Evolutionary conservation across 148 eudicot species (phyloP), one percentile per base, ranked within the genome.

Genomic region (Camellia japonica): DNA sequence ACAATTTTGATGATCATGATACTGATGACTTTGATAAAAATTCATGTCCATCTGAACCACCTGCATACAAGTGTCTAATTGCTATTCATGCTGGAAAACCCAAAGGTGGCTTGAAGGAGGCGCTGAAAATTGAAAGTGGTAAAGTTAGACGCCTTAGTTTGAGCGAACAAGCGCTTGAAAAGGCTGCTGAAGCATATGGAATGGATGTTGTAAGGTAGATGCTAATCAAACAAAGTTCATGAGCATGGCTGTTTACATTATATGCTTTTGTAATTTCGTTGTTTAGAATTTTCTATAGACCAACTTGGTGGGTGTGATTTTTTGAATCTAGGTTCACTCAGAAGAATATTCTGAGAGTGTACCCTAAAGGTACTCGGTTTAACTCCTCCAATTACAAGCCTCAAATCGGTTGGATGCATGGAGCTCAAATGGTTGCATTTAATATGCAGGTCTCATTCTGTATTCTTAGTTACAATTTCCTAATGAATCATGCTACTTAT

Each of bases 371-470:
- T 75, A 90, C 94, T 51, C 86, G 98, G 76, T 80, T 94, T 78
- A 86, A 85, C 82, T 94, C 98, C 71, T 91, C 94, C 15, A 92
- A 94, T 80, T 94, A 94, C 83, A 91, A 92, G 75, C 98, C 98
- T 15, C 78, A 88, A 56, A 74, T 84, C 19, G 94, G 98, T 23
- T 94, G 98, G 98, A 82, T 89, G 88, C 94, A 92, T 83, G 98
- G 98, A 82, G 98, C 98, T 89, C 98, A 94, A 81, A 94, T 94
- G 98, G 92, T 94, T 80, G 98, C 98, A 55, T 92, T 94, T 79
- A 94, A 94, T 76, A 94, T 92, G 98, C 98, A 94, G 98, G 98
- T 94, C 79, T 61, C 41, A 19, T 78, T 68, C 49, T 43, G 63
- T 38, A 46, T 60, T 63, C 51, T 4, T 70, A 19, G 3, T 71